Conservation (phyloP, 2,329 filamentous ascomycete genomes). For the Chalara sp. region DNA sequence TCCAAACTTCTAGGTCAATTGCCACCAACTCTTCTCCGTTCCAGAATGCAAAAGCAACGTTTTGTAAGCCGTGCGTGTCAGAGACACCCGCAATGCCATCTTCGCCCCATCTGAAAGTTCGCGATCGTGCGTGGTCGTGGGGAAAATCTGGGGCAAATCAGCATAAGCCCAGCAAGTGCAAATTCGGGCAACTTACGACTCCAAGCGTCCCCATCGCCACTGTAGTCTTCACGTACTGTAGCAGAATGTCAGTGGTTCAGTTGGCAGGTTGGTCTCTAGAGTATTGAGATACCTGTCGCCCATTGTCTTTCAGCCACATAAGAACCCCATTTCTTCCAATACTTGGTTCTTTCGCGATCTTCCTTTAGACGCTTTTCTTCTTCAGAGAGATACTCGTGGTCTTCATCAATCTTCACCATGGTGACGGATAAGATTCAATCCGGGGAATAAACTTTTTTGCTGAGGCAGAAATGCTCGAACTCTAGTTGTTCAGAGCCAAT, state of each 20-base stretch:
- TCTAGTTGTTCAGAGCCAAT: no score
- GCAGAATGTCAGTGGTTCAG: conserved; percentile 12
- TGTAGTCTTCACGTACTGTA: conserved; percentile 85
- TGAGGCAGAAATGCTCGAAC: no score
- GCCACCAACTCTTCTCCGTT: conserved; percentile 81
- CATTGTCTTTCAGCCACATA: conserved; percentile 93
- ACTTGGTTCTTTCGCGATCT: conserved; percentile 75
- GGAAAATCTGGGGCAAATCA: conserved; percentile 64
- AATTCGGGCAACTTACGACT: conserved; percentile 59
- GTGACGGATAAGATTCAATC: conserved; percentile 13
- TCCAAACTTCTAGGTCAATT: conserved; percentile 24
- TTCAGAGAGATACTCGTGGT: conserved; percentile 78
- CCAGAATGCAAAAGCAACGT: conserved; percentile 95
- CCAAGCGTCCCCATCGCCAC: conserved; percentile 87
- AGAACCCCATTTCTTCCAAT: conserved; percentile 98
- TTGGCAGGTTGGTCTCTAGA: neutral
- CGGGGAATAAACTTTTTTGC: neutral
- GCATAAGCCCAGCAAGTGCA: conserved; percentile 15
- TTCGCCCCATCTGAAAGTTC: conserved; percentile 91
- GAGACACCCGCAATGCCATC: conserved; percentile 93
- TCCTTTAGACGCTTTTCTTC: conserved; percentile 88
- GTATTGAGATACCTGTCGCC: conserved; percentile 64
- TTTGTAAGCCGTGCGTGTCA: conserved; percentile 87
- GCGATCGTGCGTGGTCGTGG: conserved; percentile 82
- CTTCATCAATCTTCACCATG: conserved; percentile 81